Evolutionary conservation across 345 rosid species (phyloP), one percentile per base, ranked within the genome.

Genomic region (Sisymbrium irio): DNA sequence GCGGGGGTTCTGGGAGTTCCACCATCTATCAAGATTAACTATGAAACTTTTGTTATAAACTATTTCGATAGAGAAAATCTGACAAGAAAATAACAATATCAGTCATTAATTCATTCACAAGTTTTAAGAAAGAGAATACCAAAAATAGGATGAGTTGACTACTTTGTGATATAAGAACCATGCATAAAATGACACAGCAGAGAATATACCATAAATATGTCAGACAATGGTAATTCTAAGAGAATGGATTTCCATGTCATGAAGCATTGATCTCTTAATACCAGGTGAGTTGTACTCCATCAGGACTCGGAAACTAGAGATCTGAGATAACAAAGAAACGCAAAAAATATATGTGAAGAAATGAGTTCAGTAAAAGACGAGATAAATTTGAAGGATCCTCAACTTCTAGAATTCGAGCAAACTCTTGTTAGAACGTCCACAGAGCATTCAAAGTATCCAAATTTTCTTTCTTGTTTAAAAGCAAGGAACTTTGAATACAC

Each of bases 251-350:
- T 91, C 96, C 91, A 89, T 77, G 81, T 91, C 96, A 68, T 77
- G 84, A 84, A 87, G 79, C 91, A 82, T n/a, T 82, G 81, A 69
- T 94, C 97, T 76, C 88, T 91, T 61, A 94, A 77, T 77, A 85
- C 83, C 30, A 76, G 78, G 96, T 78, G n/a, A 94, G 86, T 71
- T 69, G 75, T 53, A 84, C 79, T 59, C 66, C 82, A 67, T 81
- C 91, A 73, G 81, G 79, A 64, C 68, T 66, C 55, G 80, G 65
- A 50, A 80, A 46, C 74, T 30, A 47, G 82, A 79, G 79, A 71
- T 82, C 98, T 94, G 80, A 40, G 67, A 35, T 10, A 51, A 44
- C 22, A 55, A 69, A 69, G 70, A 44, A 47, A 62, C 19, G 47
- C 13, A 71, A 60, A 35, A 62, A 57, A 65, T 50, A 44, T 68